Percentiles rank a stretch among this genome's conserved stretches.
Evolutionary conservation across 2,329 filamentous ascomycete species (phyloP).

Genomic region (Colletotrichum caudatum): DNA sequence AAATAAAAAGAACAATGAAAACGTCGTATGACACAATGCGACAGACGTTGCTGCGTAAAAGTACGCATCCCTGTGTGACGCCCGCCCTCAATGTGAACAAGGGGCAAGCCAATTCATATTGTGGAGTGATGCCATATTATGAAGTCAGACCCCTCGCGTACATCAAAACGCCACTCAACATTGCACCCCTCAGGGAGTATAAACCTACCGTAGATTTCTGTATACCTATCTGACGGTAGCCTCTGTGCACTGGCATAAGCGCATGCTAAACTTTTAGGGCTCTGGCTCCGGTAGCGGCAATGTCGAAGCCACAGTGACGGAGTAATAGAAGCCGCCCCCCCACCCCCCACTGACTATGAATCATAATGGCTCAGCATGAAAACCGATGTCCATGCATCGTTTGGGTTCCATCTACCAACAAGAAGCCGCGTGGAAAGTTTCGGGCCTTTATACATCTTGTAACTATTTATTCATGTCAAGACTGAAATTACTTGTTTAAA

Average conservation of each 20-base stretch:
- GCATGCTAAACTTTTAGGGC: not conserved
- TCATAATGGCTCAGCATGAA: constrained; percentile 7
- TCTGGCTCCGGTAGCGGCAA: not conserved
- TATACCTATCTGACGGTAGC: not conserved
- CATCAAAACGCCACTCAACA: too few species aligned
- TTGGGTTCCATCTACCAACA: not conserved
- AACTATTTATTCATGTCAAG: not conserved
- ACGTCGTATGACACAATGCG: not conserved
- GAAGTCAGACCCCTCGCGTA: too few species aligned
- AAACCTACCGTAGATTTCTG: too few species aligned
- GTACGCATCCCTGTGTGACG: not conserved
- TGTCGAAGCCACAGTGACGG: not conserved
- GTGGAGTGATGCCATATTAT: not conserved
- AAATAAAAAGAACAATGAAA: not conserved
- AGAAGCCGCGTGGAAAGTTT: not conserved
- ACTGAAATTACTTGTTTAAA: not conserved
- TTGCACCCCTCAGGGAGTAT: too few species aligned
- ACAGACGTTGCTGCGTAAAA: not conserved
- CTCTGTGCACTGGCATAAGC: not conserved
- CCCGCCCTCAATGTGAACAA: not conserved
- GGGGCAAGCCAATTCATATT: not conserved
- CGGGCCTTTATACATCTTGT: not conserved
- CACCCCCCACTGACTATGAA: constrained; percentile 16
- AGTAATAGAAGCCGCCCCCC: too few species aligned
- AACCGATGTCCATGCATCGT: not conserved